These are phyloP conservation scores for Zymoseptoria tritici DNA, from an alignment of 2,329 filamentous ascomycete genomes.

Conservation along the genomic window DNA sequence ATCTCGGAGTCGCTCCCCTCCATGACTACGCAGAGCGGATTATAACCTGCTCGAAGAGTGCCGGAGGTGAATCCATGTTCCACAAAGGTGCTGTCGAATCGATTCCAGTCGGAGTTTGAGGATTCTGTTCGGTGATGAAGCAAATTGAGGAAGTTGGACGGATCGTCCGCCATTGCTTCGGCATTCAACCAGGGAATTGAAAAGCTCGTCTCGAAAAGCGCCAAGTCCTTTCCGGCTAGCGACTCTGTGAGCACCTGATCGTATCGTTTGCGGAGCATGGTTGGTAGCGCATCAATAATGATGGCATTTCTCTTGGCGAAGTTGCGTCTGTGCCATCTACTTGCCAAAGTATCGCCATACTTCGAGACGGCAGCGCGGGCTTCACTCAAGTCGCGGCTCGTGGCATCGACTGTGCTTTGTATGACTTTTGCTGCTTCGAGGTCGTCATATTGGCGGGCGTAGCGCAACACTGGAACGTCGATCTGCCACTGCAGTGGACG, in stretches of 20 bases:
- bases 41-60: constrained; percentile 1
- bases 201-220: background rate
- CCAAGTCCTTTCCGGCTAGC: background rate
- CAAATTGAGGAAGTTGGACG: constrained; percentile 6
- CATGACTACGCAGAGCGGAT: constrained; percentile 13
- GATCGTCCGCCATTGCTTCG: constrained; percentile 11
- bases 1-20: background rate
- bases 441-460: background rate
- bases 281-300: constrained; percentile 4
- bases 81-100: constrained; percentile 8
- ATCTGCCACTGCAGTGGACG: constrained; percentile 2
- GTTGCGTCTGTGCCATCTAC: constrained; percentile 5
- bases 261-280: background rate
- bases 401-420: background rate
- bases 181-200: constrained; percentile 13
- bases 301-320: constrained; percentile 2
- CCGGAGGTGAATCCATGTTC: constrained; percentile 1
- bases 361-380: background rate
- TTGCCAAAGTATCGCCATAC: constrained; percentile 5
- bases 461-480: background rate
- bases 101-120: constrained; percentile 4
- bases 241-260: background rate
- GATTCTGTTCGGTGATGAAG: constrained; percentile 7
- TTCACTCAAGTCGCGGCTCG: background rate
- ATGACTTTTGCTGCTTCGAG: background rate